Conservation (phyloP, 805 yeast genomes). For the Nakazawaea molendinolei region DNA sequence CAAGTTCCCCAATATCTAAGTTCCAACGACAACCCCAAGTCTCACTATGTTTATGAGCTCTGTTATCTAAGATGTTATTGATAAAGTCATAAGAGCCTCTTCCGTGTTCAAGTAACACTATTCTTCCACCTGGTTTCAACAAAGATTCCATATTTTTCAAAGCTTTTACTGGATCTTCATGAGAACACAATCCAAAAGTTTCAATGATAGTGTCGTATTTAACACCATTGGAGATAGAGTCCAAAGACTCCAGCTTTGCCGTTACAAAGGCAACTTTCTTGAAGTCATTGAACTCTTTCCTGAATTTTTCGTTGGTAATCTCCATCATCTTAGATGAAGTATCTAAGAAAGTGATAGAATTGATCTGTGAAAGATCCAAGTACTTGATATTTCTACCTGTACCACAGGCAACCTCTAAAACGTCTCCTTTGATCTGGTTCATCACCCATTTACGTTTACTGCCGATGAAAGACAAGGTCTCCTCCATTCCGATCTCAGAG, state of each 20-base stretch:
- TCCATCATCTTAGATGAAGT: slow-evolving; percentile 84
- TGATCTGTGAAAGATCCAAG: slow-evolving; percentile 49
- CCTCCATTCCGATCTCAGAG: slow-evolving; percentile 70
- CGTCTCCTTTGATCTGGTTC: slow-evolving; percentile 80
- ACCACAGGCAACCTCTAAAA: slow-evolving; percentile 90
- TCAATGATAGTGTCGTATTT: slow-evolving; percentile 90
- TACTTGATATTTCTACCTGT: slow-evolving; percentile 90
- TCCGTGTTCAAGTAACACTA: slow-evolving; percentile 88
- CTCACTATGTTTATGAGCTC: slow-evolving; percentile 77
- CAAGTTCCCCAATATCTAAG: slow-evolving; percentile 81
- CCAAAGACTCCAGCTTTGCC: slow-evolving; percentile 82
- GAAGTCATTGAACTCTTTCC: slow-evolving; percentile 57
- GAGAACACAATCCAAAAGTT: slow-evolving; percentile 94
- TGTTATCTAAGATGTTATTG: slow-evolving; percentile 72
- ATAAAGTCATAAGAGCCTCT: slow-evolving; percentile 74
- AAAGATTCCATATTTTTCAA: slow-evolving; percentile 64
- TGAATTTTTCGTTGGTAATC: slow-evolving; percentile 67
- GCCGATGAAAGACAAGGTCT: slow-evolving; percentile 51
- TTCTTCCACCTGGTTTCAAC: slow-evolving; percentile 84
- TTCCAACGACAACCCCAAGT: slow-evolving; percentile 99
- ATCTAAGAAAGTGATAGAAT: slow-evolving; percentile 80
- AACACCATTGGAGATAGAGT: slow-evolving; percentile 37
- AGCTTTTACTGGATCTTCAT: slow-evolving; percentile 84
- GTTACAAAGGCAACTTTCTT: slow-evolving; percentile 79
- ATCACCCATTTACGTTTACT: slow-evolving; percentile 72